Evolutionary conservation across 257 asterid genomes (phyloP), one percentile per base, ranked within the genome.

Genomic region (Solanum sitiens): DNA sequence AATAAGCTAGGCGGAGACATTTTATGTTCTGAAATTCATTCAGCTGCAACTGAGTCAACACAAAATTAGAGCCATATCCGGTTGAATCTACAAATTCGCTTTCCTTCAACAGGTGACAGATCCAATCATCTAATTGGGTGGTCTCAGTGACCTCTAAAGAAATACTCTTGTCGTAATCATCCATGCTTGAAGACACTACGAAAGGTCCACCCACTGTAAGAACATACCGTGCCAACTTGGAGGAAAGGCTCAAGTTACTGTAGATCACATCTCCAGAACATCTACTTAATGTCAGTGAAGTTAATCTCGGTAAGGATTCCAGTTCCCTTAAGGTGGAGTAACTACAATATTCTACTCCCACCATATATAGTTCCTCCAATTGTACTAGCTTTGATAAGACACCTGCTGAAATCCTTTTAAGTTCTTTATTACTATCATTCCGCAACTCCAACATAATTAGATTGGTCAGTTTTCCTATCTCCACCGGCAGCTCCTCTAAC

Each of bases 341-440:
- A 21, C 13, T 11, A 40, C 83, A 47, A 21, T 56, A 5, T 35
- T 59, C 18, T 3, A 45, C 77, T 35, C 0, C 16, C 67, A 83
- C 44, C 72, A 86, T 21, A 25, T 80, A 83, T 27, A 88, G 44
- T 20, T 88, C 90, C 75, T 88, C 90, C 21, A 88, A 86, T 33
- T n/a, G 86, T 47, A 6, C 18, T 53, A 88, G 42, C 5, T 9
- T n/a, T 12, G 23, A n/a, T 70, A 88, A 35, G 83, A 76, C 56
- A 21, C 83, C 86, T 12, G 37, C 20, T 67, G 74, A 71, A 85
- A 85, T 35, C 37, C 82, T 74, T 23, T 11, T 6, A 39, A 71
- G 44, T 11, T 65, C 1, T 12, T 59, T 21, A 1, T n/a, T 7
- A 35, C 39, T 35, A 35, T 12, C 6, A 15, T 76, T 35, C 59